Evolutionary conservation across 2,329 filamentous ascomycete genomes (phyloP), one percentile per base, ranked within the genome.

Genomic region (Phialemonium atrogriseum): DNA sequence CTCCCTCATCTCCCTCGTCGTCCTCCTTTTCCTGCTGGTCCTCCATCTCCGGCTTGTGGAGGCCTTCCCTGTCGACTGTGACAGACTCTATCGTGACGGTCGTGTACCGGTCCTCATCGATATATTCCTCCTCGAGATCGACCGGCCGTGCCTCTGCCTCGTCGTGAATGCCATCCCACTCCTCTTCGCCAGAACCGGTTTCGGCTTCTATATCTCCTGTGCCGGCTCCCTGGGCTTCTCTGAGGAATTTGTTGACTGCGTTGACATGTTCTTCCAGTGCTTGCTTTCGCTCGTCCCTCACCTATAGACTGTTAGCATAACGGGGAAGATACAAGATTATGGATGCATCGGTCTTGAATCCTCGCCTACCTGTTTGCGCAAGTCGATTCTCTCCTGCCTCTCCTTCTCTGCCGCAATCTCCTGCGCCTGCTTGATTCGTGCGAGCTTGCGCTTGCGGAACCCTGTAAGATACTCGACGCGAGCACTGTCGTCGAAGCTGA

Each of bases 101-200:
- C 1, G 91, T 96, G 55, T 86, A 95, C 52, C 83, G 84, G 56
- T 95, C 89, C 55, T 96, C 91, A 55, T 98, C 91, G 43, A 95
- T 75, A 59, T 95, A 98, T 56, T 96, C 87, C 44, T 89, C 87
- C 54, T 94, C 84, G 45, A 85, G 78, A 51, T 93, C 79, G 26
- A 91, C 60, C 14, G 76, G 68, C 23, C 54, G 31, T 41, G 44
- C 25, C 42, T 47, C 20, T 55, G 58, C 12, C 60, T 54, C 43
- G 27, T 81, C 77, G 13, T 68, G 62, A 32, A 87, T 68, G 1
- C 81, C 84, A 31, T 66, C 66, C 77, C 80, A 87, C 46, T 77
- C 72, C 10, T 70, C 63, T 2, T 62, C 60, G n/a, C n/a, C n/a
- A 1, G 65, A 62, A 11, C 58, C 58, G n/a, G 56, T 50, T 6